phyloP scores from a whole-genome alignment of 352 stramenopile genomes.

The Thalassiosira oceanica region DNA sequence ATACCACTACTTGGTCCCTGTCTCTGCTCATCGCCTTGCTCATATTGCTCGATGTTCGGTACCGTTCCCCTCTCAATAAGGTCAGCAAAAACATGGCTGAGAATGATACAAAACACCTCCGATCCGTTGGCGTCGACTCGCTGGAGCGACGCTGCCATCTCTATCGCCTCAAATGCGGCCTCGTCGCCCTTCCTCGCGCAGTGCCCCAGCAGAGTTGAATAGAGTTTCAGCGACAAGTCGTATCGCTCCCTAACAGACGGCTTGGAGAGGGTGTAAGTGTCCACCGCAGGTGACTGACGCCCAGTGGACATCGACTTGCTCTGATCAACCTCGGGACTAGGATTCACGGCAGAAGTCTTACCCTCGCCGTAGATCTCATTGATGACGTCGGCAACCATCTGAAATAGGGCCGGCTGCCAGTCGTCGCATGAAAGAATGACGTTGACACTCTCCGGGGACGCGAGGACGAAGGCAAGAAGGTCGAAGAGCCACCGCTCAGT shows the following conservation, averaged over 20 bases:
- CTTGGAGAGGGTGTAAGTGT: constrained; percentile 42
- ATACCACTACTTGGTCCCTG: constrained; percentile 9
- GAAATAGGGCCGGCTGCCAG: constrained; percentile 79
- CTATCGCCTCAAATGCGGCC: constrained; percentile 60
- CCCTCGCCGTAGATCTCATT: constrained; percentile 65
- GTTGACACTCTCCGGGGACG: constrained; percentile 43
- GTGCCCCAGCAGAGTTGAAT: constrained; percentile 74
- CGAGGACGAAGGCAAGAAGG: constrained; percentile 54
- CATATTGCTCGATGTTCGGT: neutral
- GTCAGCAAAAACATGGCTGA: constrained; percentile 74
- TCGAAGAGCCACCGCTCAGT: constrained; percentile 74
- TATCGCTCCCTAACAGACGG: constrained; percentile 58
- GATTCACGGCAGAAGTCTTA: neutral
- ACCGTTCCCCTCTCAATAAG: constrained; percentile 72
- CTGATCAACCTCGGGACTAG: neutral
- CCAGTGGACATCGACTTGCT: neutral
- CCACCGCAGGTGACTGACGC: constrained; percentile 2
- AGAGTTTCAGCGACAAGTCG: constrained; percentile 76
- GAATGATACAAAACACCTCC: constrained; percentile 70
- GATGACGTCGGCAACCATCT: constrained; percentile 73
- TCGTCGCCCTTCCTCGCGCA: constrained; percentile 62
- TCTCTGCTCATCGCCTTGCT: neutral
- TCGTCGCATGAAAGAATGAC: constrained; percentile 63
- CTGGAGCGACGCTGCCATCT: constrained; percentile 74
- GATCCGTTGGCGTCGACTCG: constrained; percentile 70